Conservation (phyloP, 257 asterid genomes). For the Henckelia pumila region DNA sequence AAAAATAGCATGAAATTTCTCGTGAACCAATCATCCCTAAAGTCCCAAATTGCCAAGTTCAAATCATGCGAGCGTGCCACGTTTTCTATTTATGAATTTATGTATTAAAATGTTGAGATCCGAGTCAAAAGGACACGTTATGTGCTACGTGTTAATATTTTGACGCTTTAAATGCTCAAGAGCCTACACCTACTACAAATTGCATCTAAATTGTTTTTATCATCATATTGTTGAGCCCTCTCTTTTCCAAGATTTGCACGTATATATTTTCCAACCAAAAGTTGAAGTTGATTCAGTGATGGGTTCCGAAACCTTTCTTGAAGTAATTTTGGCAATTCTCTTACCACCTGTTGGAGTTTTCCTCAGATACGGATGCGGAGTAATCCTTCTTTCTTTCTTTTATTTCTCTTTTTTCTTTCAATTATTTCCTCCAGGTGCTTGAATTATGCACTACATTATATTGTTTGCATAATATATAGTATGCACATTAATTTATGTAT, state of each 20-base stretch:
- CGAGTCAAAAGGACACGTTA: background rate
- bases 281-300: slow-evolving; percentile 24
- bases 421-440: background rate
- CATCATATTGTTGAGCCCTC: background rate
- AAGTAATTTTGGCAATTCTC: slow-evolving; percentile 75
- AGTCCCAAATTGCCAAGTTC: too few relatives aligned
- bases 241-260: background rate
- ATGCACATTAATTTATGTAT: background rate
- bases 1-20: too few relatives aligned
- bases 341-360: slow-evolving; percentile 92
- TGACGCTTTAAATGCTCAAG: slow-evolving; percentile 14
- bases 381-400: slow-evolving; percentile 25
- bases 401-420: background rate
- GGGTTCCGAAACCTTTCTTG: slow-evolving; percentile 86
- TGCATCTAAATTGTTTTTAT: background rate
- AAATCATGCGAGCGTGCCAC: too few relatives aligned
- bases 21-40: too few relatives aligned
- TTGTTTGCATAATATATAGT: background rate
- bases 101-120: slow-evolving; percentile 17
- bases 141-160: slow-evolving; percentile 42
- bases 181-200: slow-evolving; percentile 35
- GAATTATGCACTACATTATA: background rate
- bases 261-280: slow-evolving; percentile 1
- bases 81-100: too few relatives aligned
- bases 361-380: slow-evolving; percentile 91